Evolutionary conservation across 257 asterid genomes (phyloP).

Genomic region (Nicotiana undulata): DNA sequence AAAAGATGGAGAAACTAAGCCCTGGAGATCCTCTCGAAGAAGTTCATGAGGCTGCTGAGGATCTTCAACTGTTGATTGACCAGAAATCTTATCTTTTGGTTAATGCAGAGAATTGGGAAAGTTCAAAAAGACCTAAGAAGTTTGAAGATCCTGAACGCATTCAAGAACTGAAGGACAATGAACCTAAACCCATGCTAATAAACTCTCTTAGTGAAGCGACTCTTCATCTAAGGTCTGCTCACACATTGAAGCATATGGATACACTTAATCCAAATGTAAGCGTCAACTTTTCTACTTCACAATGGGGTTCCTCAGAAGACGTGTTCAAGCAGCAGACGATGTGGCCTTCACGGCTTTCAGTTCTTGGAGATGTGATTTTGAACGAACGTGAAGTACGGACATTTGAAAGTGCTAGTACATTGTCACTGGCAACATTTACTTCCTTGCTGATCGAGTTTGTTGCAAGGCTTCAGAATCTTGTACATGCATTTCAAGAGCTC

Average conservation of each 20-base stretch:
- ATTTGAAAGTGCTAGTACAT: conserved; percentile 80
- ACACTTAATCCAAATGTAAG: conserved; percentile 35
- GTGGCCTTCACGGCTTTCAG: conserved; percentile 97
- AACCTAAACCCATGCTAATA: conserved; percentile 33
- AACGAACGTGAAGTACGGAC: conserved; percentile 85
- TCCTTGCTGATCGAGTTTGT: conserved; percentile 83
- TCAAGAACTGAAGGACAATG: conserved; percentile 66
- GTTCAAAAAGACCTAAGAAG: conserved; percentile 42
- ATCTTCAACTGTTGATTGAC: conserved; percentile 71
- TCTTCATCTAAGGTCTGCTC: conserved; percentile 39
- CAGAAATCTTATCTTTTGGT: conserved; percentile 81
- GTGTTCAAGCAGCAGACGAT: conserved; percentile 47
- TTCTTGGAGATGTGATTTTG: conserved; percentile 50
- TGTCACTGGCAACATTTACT: conserved; percentile 80
- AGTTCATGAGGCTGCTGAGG: conserved; percentile 90
- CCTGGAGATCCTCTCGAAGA: conserved; percentile 51
- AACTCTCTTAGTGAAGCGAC: conserved; percentile 47
- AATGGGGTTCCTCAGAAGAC: conserved; percentile 66
- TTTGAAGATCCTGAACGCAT: conserved; percentile 46
- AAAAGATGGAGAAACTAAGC: conserved; percentile 81
- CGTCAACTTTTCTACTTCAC: conserved; percentile 38
- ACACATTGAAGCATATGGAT: conserved; percentile 26
- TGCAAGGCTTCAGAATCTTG: conserved; percentile 89
- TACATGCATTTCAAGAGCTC: conserved; percentile 56
- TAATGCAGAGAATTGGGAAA: conserved; percentile 76